Percentiles rank a stretch among this genome's conserved stretches.
phyloP scores from a whole-genome alignment of 1,284 basidiomycete genomes.

The Moesziomyces sp. region DNA sequence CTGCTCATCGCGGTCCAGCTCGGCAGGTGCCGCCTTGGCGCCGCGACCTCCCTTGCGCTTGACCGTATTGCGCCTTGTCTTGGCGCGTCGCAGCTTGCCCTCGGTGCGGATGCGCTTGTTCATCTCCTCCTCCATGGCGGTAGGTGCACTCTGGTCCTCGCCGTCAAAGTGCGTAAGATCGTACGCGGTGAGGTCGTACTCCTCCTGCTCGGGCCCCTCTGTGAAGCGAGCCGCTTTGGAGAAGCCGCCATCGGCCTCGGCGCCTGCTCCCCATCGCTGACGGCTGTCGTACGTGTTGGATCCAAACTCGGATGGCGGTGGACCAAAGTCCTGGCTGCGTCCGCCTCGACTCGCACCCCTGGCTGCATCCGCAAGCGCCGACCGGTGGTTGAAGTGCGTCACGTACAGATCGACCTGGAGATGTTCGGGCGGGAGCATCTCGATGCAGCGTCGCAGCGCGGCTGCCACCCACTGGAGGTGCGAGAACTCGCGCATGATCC shows the following conservation, averaged over 20 bases:
- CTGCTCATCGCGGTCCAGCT: conserved; percentile 33
- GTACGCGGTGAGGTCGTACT: conserved; percentile 72
- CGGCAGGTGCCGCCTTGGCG: conserved; percentile 15
- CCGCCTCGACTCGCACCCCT: conserved; percentile 8
- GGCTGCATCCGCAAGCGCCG: conserved; percentile 18
- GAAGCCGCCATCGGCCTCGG: conserved; percentile 9
- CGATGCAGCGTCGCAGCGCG: conserved; percentile 76
- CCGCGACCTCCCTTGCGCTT: conserved; percentile 42
- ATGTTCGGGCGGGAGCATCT: conserved; percentile 73
- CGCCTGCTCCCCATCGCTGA: conserved; percentile 3
- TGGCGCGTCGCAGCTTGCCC: conserved; percentile 76
- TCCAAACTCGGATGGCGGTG: conserved; percentile 12
- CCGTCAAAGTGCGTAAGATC: conserved; percentile 86
- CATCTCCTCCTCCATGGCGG: conserved; percentile 76
- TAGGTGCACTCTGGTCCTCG: conserved; percentile 74
- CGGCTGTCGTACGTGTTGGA: conserved; percentile 12
- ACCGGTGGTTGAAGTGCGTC: conserved; percentile 58
- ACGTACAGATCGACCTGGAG: conserved; percentile 84
- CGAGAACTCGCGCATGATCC: conserved; percentile 84
- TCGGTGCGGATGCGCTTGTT: conserved; percentile 75
- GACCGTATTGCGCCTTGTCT: conserved; percentile 63
- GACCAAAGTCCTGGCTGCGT: conserved; percentile 11
- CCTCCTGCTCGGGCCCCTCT: conserved; percentile 70
- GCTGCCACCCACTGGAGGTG: conserved; percentile 85
- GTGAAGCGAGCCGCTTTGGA: conserved; percentile 50